These are phyloP conservation scores for Coffea eugenioides DNA, from an alignment of 257 asterid genomes.

Conservation along the genomic window DNA sequence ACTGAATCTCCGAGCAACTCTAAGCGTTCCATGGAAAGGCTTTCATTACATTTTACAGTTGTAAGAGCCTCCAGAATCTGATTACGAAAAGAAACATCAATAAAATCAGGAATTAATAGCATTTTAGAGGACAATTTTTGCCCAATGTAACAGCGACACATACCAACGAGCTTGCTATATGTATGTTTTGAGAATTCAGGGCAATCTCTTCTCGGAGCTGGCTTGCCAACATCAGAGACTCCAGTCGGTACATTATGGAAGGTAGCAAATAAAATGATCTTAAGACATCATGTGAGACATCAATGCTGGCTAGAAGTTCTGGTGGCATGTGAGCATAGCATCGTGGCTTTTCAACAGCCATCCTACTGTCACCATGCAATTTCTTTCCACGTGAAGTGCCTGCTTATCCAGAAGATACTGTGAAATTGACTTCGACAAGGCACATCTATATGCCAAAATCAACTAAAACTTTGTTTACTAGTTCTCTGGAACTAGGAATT, in stretches of 20 bases:
- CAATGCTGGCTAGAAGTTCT: constrained; percentile 69
- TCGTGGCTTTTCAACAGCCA: constrained; percentile 42
- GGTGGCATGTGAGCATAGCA: constrained; percentile 79
- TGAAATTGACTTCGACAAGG: neutral
- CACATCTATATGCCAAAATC: neutral
- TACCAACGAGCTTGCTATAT: constrained; percentile 74
- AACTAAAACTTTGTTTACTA: neutral
- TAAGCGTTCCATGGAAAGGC: constrained; percentile 90
- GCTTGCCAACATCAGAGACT: constrained; percentile 89
- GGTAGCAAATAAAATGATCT: constrained; percentile 89
- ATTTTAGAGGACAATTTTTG: neutral
- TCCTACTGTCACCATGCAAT: constrained; percentile 28
- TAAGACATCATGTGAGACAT: constrained; percentile 53
- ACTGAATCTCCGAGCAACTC: constrained; percentile 96
- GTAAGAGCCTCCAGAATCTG: constrained; percentile 94
- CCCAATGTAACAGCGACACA: constrained; percentile 15
- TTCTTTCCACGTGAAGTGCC: constrained; percentile 32
- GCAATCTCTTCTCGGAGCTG: constrained; percentile 77
- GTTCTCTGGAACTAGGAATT: neutral
- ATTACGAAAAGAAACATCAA: constrained; percentile 15
- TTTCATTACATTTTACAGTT: constrained; percentile 72
- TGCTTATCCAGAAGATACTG: constrained; percentile 18
- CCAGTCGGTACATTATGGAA: constrained; percentile 84
- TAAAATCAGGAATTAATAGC: constrained; percentile 18
- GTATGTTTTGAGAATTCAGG: constrained; percentile 35